Percentiles rank a stretch among this genome's conserved stretches.
phyloP scores from a whole-genome alignment of 2,329 filamentous ascomycete species.

The Claviceps capensis region DNA sequence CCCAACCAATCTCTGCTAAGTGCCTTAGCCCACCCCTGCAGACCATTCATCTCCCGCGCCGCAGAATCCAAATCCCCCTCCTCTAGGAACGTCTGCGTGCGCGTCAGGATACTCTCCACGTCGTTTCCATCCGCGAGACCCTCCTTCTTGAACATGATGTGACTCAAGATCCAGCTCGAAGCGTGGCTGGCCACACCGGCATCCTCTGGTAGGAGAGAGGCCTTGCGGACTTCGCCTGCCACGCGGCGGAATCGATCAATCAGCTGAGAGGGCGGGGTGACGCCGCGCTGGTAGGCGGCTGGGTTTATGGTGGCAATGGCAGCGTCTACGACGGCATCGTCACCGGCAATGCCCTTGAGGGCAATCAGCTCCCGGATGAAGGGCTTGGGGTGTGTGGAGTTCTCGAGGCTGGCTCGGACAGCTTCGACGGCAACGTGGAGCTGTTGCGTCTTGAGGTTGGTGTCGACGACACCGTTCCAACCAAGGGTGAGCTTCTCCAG shows the following conservation, averaged over 20 bases:
- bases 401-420: conserved; percentile 70
- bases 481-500: conserved; percentile 77
- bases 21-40: conserved; percentile 91
- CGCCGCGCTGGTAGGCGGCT: conserved; percentile 79
- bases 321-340: conserved; percentile 76
- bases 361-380: conserved; percentile 90
- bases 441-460: conserved; percentile 87
- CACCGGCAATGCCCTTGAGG: conserved; percentile 77
- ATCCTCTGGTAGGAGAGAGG: conserved; percentile 78
- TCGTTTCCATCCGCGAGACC: conserved; percentile 72
- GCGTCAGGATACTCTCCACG: conserved; percentile 82
- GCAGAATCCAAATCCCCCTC: conserved; percentile 86
- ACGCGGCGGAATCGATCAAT: conserved; percentile 95
- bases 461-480: conserved; percentile 84
- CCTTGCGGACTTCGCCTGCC: conserved; percentile 84
- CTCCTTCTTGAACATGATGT: conserved; percentile 92
- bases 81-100: conserved; percentile 81
- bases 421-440: conserved; percentile 92
- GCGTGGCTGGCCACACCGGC: conserved; percentile 91
- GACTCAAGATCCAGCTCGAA: conserved; percentile 77
- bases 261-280: conserved; percentile 70
- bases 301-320: conserved; percentile 97
- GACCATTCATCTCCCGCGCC: conserved; percentile 85
- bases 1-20: conserved; percentile 86
- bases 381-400: conserved; percentile 56